Conservation (phyloP, 768 basidiomycete species). For the Lentinula sp. region DNA sequence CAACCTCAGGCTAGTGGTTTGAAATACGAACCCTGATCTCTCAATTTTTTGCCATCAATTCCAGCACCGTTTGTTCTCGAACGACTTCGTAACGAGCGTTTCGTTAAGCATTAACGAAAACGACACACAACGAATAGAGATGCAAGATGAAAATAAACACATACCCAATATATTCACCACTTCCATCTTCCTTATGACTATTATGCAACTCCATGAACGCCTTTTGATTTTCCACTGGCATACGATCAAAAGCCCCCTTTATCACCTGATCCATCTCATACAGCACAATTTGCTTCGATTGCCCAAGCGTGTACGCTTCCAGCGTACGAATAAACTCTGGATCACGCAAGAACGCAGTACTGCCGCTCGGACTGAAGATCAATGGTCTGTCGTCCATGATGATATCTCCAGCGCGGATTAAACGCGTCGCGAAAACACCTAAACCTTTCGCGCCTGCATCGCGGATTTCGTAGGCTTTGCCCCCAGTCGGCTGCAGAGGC, state of each 20-base stretch:
- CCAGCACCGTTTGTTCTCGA: constrained; percentile 21
- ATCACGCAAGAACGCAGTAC: neutral
- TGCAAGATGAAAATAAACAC: neutral
- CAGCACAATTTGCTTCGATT: neutral
- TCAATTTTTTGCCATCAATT: neutral
- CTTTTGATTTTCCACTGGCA: constrained; percentile 14
- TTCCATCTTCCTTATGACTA: constrained; percentile 21
- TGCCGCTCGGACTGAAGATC: neutral
- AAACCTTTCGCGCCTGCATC: constrained; percentile 2
- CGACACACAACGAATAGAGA: neutral
- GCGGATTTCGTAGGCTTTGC: neutral
- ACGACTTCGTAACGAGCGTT: neutral
- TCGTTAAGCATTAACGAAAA: neutral
- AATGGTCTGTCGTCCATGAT: constrained; percentile 10
- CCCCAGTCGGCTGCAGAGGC: neutral
- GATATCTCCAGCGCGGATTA: constrained; percentile 7
- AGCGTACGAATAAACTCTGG: neutral
- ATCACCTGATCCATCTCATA: constrained; percentile 7
- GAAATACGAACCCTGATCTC: neutral
- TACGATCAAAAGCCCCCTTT: constrained; percentile 12
- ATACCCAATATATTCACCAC: constrained; percentile 22
- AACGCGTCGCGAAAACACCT: constrained; percentile 10
- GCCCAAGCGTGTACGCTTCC: neutral
- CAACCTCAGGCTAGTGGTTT: neutral
- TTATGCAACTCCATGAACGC: constrained; percentile 21